Evolutionary conservation across 1,284 basidiomycete genomes (phyloP).

Genomic region (Calocybe gambosa): DNA sequence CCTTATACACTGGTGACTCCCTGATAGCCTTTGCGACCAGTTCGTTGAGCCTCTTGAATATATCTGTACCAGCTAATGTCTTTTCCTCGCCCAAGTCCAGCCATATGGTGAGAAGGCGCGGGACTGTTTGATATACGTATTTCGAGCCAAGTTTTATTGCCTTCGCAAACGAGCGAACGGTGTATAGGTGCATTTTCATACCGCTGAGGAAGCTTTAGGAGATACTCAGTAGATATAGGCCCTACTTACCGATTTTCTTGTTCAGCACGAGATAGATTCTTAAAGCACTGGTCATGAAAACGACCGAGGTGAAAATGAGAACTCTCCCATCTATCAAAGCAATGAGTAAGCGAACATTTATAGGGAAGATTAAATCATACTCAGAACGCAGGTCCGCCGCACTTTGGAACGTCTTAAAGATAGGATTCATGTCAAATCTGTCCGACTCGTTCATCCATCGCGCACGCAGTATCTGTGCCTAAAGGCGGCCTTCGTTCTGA

Average conservation of each 20-base stretch:
- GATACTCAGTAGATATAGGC: not conserved
- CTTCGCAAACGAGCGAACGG: constrained; percentile 65
- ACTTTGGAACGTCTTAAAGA: constrained; percentile 55
- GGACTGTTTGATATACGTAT: constrained; percentile 95
- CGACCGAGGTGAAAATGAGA: constrained; percentile 82
- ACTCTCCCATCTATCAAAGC: constrained; percentile 73
- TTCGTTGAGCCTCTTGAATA: constrained; percentile 52
- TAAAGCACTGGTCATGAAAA: constrained; percentile 78
- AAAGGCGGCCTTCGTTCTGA: not conserved
- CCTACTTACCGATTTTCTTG: constrained; percentile 42
- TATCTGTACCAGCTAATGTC: constrained; percentile 27
- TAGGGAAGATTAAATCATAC: constrained; percentile 35
- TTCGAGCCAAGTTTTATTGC: constrained; percentile 87
- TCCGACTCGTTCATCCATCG: constrained; percentile 93
- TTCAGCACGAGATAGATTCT: constrained; percentile 43
- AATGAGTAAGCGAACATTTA: no score
- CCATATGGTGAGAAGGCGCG: constrained; percentile 93
- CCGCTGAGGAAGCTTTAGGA: constrained; percentile 33
- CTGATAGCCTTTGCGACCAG: constrained; percentile 51
- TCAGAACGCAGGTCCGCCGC: constrained; percentile 51
- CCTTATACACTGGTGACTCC: constrained; percentile 73
- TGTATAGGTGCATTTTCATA: constrained; percentile 55
- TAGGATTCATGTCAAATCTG: constrained; percentile 66
- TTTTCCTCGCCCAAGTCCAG: constrained; percentile 81
- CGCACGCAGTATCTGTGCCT: constrained; percentile 82